Evolutionary conservation across 2,329 filamentous ascomycete species (phyloP).

Genomic region (Onygena corvina): DNA sequence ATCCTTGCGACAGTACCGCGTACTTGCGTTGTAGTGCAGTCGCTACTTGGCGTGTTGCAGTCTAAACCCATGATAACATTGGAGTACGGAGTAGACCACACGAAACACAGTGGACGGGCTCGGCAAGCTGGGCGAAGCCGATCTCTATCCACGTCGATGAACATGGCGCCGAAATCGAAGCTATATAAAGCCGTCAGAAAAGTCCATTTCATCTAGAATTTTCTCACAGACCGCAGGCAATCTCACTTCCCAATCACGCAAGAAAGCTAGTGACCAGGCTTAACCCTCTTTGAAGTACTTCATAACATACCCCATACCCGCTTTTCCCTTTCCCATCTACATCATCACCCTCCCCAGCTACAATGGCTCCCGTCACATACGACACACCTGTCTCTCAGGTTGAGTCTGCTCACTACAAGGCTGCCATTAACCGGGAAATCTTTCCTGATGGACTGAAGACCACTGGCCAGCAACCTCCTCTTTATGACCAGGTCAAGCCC

Average conservation of each 20-base stretch:
- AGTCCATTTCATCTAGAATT: constrained; percentile 4
- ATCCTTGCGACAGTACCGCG: background rate
- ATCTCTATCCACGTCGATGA: background rate
- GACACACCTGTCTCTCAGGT: constrained; percentile 10
- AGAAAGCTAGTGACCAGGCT: constrained; percentile 3
- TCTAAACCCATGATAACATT: background rate
- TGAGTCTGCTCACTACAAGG: background rate
- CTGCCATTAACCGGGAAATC: constrained; percentile 23
- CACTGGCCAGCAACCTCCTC: constrained; percentile 59
- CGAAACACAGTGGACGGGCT: constrained; percentile 2
- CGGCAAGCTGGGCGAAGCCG: constrained; percentile 5
- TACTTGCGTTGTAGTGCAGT: background rate
- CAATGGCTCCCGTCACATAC: constrained; percentile 16
- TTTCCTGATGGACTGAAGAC: constrained; percentile 57
- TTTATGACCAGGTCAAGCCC: constrained; percentile 52
- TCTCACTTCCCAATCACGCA: background rate
- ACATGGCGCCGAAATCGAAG: background rate
- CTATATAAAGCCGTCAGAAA: background rate
- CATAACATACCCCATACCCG: background rate
- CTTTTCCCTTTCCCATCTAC: background rate
- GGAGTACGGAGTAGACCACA: background rate
- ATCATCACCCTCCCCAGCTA: background rate
- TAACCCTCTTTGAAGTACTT: background rate
- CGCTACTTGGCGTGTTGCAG: background rate
- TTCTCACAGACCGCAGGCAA: background rate